Evolutionary conservation across 2,329 filamentous ascomycete species (phyloP).

Genomic region (Cytospora schulzeri): DNA sequence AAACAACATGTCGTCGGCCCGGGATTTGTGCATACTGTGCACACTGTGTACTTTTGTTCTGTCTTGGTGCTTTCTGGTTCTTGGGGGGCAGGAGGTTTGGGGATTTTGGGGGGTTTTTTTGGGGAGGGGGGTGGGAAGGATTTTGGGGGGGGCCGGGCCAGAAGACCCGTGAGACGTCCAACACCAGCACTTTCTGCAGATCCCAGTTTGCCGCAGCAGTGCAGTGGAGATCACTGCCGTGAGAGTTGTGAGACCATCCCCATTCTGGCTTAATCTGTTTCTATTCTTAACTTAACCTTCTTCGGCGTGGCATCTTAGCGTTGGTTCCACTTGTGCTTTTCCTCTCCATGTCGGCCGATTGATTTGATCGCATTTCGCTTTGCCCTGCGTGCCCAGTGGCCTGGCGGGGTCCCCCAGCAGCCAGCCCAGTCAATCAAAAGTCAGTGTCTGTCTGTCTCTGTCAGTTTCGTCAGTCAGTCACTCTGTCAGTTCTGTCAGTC

Average conservation of each 20-base stretch:
- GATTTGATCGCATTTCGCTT: conserved; percentile 15
- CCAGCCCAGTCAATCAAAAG: too few relatives aligned
- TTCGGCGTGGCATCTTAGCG: conserved; percentile 26
- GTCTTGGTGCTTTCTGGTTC: too few relatives aligned
- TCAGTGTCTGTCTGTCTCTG: too few relatives aligned
- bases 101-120: too few relatives aligned
- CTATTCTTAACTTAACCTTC: conserved; percentile 29
- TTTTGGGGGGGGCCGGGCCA: too few relatives aligned
- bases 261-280: conserved; percentile 7
- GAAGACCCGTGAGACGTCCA: not conserved
- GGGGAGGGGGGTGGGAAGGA: too few relatives aligned
- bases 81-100: too few relatives aligned
- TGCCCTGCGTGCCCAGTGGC: conserved; percentile 2
- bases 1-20: not conserved
- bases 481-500: too few relatives aligned
- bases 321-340: conserved; percentile 16
- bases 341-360: conserved; percentile 15
- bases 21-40: not conserved
- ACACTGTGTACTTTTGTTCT: conserved; percentile 25
- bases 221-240: conserved; percentile 20
- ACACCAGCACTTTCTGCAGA: conserved; percentile 12
- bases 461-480: not conserved
- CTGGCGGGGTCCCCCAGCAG: too few relatives aligned
- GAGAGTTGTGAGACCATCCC: conserved; percentile 11
- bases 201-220: conserved; percentile 20